A percentile compares a stretch with the other conserved stretches of the same genome.
These are phyloP conservation scores for Umbilicus rupestris DNA, from an alignment of 164 flowering plant species.

Conservation along the genomic window DNA sequence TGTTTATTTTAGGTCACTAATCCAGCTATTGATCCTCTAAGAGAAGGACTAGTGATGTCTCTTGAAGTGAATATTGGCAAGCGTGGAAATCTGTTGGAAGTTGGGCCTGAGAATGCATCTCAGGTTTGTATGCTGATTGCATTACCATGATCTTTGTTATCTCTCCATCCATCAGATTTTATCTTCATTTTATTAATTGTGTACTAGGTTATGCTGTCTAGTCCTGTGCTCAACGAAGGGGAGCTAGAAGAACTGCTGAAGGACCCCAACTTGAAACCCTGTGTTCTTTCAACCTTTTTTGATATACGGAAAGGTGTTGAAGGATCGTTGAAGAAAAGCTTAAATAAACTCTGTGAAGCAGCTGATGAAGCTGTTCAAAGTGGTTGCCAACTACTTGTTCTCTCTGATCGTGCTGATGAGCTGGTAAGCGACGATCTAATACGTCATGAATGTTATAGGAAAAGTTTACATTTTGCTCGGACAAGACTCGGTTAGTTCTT, in stretches of 20 bases:
- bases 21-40: constrained; percentile 97
- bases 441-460: not conserved
- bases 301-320: constrained; percentile 88
- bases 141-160: not conserved
- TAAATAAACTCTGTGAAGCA: constrained; percentile 76
- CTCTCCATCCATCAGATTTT: not conserved
- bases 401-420: constrained; percentile 85
- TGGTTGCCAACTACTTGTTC: constrained; percentile 91
- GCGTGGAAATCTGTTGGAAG: constrained; percentile 83
- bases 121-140: constrained; percentile 46
- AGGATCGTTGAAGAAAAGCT: constrained; percentile 67
- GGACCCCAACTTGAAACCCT: constrained; percentile 64
- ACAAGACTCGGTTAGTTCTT: not conserved
- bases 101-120: constrained; percentile 96
- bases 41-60: constrained; percentile 99
- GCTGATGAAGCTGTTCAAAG: constrained; percentile 98
- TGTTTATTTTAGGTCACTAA: constrained; percentile 67
- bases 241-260: constrained; percentile 73
- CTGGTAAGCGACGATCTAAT: constrained; percentile 37
- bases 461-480: not conserved
- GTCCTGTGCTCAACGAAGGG: constrained; percentile 94
- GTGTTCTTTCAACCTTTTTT: constrained; percentile 75
- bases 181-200: constrained; percentile 3
- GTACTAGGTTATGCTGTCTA: constrained; percentile 64
- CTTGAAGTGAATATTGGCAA: constrained; percentile 96